These are phyloP conservation scores for Coemansia sp. DNA, from an alignment of 192 early-diverging fungal genomes.

Conservation along the genomic window DNA sequence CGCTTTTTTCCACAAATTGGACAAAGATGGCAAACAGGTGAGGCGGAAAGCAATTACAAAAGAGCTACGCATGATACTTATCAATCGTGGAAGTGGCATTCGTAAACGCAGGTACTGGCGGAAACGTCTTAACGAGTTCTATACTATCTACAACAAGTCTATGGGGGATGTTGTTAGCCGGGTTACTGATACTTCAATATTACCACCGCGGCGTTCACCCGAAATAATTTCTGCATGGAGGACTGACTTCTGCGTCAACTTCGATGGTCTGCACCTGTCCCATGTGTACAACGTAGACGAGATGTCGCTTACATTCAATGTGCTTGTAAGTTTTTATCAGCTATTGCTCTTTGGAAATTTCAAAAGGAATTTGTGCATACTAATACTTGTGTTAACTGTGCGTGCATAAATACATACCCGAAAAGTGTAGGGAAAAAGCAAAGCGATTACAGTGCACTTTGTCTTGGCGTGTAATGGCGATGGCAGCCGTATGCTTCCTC, in stretches of 20 bases:
- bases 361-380: too few relatives aligned
- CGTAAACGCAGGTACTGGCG: background rate
- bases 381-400: background rate
- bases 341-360: too few relatives aligned
- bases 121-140: background rate
- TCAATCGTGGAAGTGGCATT: background rate
- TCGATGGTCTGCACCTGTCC: background rate
- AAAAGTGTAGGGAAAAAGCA: background rate
- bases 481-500: background rate
- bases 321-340: background rate
- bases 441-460: background rate
- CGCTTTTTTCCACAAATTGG: background rate
- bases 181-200: background rate
- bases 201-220: background rate
- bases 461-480: background rate
- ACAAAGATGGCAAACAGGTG: background rate
- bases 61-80: background rate
- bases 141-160: background rate
- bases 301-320: background rate
- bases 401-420: too few relatives aligned
- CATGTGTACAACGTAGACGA: background rate
- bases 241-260: background rate
- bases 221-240: background rate
- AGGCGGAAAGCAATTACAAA: background rate
- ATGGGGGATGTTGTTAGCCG: background rate